Evolutionary conservation across 352 stramenopile species (phyloP).

Genomic region (Aphanomyces invadans): DNA sequence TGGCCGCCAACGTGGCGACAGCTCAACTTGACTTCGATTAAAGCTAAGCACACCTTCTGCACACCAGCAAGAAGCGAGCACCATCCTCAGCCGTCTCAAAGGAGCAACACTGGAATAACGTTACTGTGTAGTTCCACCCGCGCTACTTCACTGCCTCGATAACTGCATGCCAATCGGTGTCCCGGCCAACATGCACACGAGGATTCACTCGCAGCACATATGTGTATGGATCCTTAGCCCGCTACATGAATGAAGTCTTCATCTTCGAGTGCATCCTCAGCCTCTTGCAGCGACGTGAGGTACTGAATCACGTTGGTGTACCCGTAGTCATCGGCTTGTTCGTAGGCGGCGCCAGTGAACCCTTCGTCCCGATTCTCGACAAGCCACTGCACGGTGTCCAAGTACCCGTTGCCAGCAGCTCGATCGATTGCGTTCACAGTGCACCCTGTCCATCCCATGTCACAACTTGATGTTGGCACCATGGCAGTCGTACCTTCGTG

Average conservation of each 20-base stretch:
- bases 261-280: neutral
- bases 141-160: too few species aligned
- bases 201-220: too few species aligned
- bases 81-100: too few species aligned
- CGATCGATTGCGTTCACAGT: conserved; percentile 26
- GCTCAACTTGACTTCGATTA: too few species aligned
- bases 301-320: conserved; percentile 25
- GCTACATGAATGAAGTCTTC: neutral
- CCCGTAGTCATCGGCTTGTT: conserved; percentile 25
- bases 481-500: conserved; percentile 5
- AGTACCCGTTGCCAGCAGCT: conserved; percentile 18
- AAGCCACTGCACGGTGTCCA: conserved; percentile 27
- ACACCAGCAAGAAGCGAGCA: too few species aligned
- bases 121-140: too few species aligned
- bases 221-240: neutral
- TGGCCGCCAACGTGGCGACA: too few species aligned
- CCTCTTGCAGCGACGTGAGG: conserved; percentile 19
- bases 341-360: conserved; percentile 19
- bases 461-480: too few species aligned
- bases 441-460: conserved; percentile 23
- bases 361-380: conserved; percentile 25
- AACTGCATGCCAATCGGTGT: too few species aligned
- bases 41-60: too few species aligned
- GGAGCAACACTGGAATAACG: too few species aligned
- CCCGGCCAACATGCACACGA: too few species aligned